Evolutionary conservation across 2,329 filamentous ascomycete species (phyloP).

Genomic region (Rugonectria rugulosa): DNA sequence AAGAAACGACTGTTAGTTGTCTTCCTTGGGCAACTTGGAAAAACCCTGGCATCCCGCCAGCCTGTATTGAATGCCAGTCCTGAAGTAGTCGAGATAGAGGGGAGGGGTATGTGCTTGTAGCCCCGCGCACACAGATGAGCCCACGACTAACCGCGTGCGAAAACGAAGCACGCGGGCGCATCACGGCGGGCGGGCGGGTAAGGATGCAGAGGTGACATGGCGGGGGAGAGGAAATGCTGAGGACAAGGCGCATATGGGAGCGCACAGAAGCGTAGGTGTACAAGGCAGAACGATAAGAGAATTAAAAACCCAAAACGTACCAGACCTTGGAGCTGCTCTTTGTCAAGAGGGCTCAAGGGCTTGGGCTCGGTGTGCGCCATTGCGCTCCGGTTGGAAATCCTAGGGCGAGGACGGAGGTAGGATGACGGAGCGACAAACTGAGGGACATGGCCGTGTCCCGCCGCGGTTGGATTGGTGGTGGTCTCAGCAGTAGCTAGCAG

Average conservation of each 20-base stretch:
- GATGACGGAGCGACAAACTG: slow-evolving; percentile 68
- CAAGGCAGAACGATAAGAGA: slow-evolving; percentile 15
- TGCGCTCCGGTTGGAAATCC: slow-evolving; percentile 44
- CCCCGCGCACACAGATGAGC: slow-evolving; percentile 29
- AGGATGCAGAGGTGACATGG: slow-evolving; percentile 1
- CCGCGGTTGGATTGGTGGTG: slow-evolving; percentile 18
- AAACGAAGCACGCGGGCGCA: slow-evolving; percentile 15
- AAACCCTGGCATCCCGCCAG: too few species aligned
- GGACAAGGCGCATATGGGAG: slow-evolving; percentile 1
- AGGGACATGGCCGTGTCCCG: slow-evolving; percentile 49
- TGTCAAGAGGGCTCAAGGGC: slow-evolving; percentile 69
- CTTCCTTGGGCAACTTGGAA: too few species aligned
- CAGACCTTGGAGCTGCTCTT: slow-evolving; percentile 80
- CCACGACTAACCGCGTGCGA: slow-evolving; percentile 5
- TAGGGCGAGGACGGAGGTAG: slow-evolving; percentile 58
- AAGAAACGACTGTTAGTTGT: slow-evolving; percentile 22
- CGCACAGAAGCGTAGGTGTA: slow-evolving; percentile 2
- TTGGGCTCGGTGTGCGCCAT: slow-evolving; percentile 51
- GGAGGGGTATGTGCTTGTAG: slow-evolving; percentile 15
- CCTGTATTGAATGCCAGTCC: slow-evolving; percentile 6
- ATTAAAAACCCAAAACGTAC: slow-evolving; percentile 56
- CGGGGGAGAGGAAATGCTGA: slow-evolving; percentile 6
- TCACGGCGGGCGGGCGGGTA: slow-evolving; percentile 28
- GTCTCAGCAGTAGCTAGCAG: slow-evolving; percentile 3
- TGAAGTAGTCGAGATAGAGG: slow-evolving; percentile 8